Conservation (phyloP, 441 rosid species). For the Capsella rubella region DNA sequence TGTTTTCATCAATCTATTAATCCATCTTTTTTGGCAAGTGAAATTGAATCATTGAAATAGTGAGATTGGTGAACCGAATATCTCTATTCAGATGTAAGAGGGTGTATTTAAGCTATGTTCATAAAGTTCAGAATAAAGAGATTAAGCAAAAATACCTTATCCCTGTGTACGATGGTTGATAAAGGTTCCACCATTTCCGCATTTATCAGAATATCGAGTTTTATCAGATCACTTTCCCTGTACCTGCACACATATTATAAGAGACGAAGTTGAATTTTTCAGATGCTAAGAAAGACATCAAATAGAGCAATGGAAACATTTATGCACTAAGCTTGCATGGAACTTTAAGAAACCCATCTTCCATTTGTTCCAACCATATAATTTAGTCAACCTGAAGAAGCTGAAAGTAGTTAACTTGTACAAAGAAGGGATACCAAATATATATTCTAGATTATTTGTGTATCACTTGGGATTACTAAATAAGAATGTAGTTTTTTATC, state of each 20-base stretch:
- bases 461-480: neutral
- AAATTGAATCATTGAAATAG: neutral
- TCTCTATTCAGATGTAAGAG: neutral
- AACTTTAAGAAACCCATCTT: neutral
- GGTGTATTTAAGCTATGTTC: neutral
- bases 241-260: slow-evolving; percentile 57
- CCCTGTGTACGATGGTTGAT: slow-evolving; percentile 91
- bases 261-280: slow-evolving; percentile 29
- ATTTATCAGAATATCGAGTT: slow-evolving; percentile 91
- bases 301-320: neutral
- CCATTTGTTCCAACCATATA: neutral
- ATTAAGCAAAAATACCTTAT: slow-evolving; percentile 60
- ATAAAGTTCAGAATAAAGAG: neutral
- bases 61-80: neutral
- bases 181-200: slow-evolving; percentile 89
- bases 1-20: slow-evolving; percentile 4
- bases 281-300: slow-evolving; percentile 27
- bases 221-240: slow-evolving; percentile 80
- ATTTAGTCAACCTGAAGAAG: neutral
- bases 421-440: neutral
- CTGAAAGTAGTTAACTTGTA: neutral
- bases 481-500: neutral
- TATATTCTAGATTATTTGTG: no score
- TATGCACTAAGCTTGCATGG: neutral
- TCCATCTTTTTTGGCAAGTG: neutral